Evolutionary conservation across 1,284 basidiomycete species (phyloP), one percentile per base, ranked within the genome.

Genomic region (Puccinia hordei): DNA sequence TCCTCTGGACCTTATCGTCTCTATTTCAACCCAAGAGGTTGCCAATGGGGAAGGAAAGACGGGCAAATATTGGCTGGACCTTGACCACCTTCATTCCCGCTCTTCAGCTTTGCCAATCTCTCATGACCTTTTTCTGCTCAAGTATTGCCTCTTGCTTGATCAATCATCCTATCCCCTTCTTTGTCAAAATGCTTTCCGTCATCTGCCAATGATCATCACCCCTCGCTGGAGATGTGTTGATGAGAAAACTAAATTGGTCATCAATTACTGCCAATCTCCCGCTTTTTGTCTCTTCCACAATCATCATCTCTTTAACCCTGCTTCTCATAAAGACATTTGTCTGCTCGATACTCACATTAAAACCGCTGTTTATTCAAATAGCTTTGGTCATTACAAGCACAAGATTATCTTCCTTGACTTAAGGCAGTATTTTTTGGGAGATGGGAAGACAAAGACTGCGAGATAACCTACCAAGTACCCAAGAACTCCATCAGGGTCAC

Each of bases 131-230:
- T 44, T 10, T 66, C 38, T 66, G 49, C 53, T 79, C 27, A 79
- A 79, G 53, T 79, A 79, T 33, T 51, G 76, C 55, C 27, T 79
- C 17, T 71, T 38, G 13, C 27, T 69, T 17, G 76, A 79, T 57
- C 30, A 49, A 5, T 2, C 10, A 2, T 49, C 46, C 15, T 15
- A 5, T 2, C 15, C 10, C 10, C 46, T 49, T 8, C 8, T 49
- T 3, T 15, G 33, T 3, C 55, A 65, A 0, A 6, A 15, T 0
- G 73, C 38, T 0, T 1, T 27, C 12, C 57, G 15, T 17, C 61
- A 68, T 33, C 19, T 79, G 27, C 76, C 76, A 0, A 0, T 79
- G 3, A 30, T 59, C 5, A 27, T 79, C 2, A 27, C 71, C 0
- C 76, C 76, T 24, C 19, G 44, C 13, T 79, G 76, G 76, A 33